Percentiles rank a stretch among this genome's conserved stretches.
Evolutionary conservation across 225 moss, liverwort and hornwort species (phyloP).

Genomic region (Pleurozium schreberi): DNA sequence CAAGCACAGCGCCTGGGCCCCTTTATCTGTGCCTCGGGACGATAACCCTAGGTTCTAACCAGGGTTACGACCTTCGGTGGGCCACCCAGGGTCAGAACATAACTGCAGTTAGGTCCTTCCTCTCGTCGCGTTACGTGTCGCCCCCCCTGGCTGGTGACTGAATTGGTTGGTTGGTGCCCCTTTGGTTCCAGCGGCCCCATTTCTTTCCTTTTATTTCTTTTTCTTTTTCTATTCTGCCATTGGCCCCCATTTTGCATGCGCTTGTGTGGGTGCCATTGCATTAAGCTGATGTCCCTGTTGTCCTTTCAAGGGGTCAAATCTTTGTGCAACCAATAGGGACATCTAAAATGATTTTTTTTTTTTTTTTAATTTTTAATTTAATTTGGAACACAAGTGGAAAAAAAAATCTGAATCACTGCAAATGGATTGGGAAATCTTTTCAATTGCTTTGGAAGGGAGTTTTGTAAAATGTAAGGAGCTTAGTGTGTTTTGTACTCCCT

Average conservation of each 20-base stretch:
- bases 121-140: not conserved
- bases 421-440: not conserved
- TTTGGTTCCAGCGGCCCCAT: not conserved
- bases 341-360: not conserved
- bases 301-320: not conserved
- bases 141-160: not conserved
- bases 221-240: not conserved
- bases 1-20: not conserved
- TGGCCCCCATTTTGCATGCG: not conserved
- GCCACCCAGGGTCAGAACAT: not conserved
- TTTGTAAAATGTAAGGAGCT: not conserved
- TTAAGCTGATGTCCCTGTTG: not conserved
- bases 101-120: not conserved
- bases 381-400: no score
- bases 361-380: no score
- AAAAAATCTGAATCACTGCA: not conserved
- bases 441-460: not conserved
- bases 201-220: no score
- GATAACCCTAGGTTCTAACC: slow-evolving; percentile 41
- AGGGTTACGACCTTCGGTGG: slow-evolving; percentile 5
- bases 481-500: not conserved
- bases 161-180: not conserved
- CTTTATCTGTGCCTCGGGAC: slow-evolving; percentile 34
- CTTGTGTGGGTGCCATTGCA: not conserved
- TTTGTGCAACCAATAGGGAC: not conserved